Evolutionary conservation across 768 basidiomycete species (phyloP).

Genomic region (Auriscalpium microsporum): DNA sequence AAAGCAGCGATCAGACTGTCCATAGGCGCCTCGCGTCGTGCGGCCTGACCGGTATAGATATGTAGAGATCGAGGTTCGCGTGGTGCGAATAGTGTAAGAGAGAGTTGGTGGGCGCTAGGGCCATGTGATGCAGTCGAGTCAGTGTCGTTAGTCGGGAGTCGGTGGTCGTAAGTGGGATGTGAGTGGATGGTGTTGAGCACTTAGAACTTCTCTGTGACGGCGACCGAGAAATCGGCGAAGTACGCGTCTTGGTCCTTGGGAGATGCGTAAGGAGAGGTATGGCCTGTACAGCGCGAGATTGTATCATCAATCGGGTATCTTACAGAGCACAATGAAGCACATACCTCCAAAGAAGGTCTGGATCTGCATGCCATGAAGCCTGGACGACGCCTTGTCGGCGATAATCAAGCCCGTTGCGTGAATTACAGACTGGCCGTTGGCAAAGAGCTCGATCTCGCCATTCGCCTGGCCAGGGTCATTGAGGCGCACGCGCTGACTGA

Average conservation of each 20-base stretch:
- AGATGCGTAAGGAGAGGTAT: conserved; percentile 41
- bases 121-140: too few species aligned
- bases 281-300: conserved; percentile 28
- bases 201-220: conserved; percentile 38
- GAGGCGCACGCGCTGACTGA: conserved; percentile 58
- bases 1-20: too few species aligned
- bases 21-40: too few species aligned
- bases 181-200: too few species aligned
- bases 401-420: conserved; percentile 49
- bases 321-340: conserved; percentile 17
- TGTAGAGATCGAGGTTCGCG: too few species aligned
- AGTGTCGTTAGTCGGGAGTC: too few species aligned
- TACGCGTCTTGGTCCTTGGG: conserved; percentile 53
- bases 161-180: too few species aligned
- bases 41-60: too few species aligned
- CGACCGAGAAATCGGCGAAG: conserved; percentile 65
- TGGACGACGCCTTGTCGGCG: conserved; percentile 29
- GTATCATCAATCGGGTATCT: conserved; percentile 2
- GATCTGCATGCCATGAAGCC: conserved; percentile 60
- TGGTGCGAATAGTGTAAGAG: background rate
- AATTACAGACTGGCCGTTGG: conserved; percentile 59
- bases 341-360: conserved; percentile 75
- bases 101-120: too few species aligned
- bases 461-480: conserved; percentile 65
- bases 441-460: conserved; percentile 63